Percentiles rank a stretch among this genome's conserved stretches.
Conservation (phyloP, 2,329 filamentous ascomycete genomes). For the Hymenoscyphus linearis region DNA sequence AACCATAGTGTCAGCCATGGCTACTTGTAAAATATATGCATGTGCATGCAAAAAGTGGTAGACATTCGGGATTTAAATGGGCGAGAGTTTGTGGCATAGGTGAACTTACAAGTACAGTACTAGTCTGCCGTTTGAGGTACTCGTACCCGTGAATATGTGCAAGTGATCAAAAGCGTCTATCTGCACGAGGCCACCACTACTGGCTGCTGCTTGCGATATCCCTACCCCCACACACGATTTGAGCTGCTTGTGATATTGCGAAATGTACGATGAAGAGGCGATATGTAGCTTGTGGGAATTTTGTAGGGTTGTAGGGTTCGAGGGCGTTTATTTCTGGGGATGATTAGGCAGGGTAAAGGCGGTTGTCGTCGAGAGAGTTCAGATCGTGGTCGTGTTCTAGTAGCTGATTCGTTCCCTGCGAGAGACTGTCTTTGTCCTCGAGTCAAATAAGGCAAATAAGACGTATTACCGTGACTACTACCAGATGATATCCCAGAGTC, state of each 20-base stretch:
- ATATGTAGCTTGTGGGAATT: background rate
- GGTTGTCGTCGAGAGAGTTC: background rate
- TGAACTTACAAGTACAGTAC: background rate
- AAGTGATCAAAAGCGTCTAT: constrained; percentile 16
- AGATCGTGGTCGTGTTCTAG: background rate
- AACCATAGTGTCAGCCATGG: constrained; percentile 40
- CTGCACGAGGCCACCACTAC: constrained; percentile 11
- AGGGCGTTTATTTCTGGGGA: no score
- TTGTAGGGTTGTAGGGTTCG: background rate
- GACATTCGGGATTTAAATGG: background rate
- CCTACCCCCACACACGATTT: background rate
- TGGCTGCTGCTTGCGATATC: constrained; percentile 6
- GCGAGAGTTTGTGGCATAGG: background rate
- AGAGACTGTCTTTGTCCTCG: background rate
- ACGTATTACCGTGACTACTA: background rate
- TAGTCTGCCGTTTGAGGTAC: background rate
- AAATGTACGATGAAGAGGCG: background rate
- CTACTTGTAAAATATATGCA: background rate
- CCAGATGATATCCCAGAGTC: background rate
- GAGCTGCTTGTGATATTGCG: background rate
- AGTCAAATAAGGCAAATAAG: no score
- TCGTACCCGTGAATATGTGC: constrained; percentile 4
- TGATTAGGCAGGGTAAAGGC: background rate
- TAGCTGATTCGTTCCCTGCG: background rate
- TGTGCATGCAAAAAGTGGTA: background rate